Percentiles rank a stretch among this genome's conserved stretches.
Evolutionary conservation across 2,329 filamentous ascomycete genomes (phyloP).

Genomic region (Curvularia spicifera): DNA sequence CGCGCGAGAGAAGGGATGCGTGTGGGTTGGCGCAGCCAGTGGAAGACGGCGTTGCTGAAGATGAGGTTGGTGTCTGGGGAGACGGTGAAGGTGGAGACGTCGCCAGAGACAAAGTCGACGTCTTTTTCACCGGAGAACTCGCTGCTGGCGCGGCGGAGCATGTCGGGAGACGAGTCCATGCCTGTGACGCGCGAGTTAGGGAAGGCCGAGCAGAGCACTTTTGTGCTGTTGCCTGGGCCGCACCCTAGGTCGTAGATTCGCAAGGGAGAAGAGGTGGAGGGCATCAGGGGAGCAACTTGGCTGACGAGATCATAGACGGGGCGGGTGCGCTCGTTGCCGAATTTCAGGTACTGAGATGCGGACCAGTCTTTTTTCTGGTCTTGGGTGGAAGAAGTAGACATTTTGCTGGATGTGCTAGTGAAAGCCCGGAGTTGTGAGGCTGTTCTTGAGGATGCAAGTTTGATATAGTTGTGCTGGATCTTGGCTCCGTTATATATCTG

Average conservation of each 20-base stretch:
- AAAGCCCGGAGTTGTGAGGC: background rate
- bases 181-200: slow-evolving; percentile 57
- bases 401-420: background rate
- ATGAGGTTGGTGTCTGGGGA: slow-evolving; percentile 46
- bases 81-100: slow-evolving; percentile 54
- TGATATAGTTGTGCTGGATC: background rate
- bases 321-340: slow-evolving; percentile 60
- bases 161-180: slow-evolving; percentile 63
- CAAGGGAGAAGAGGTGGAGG: slow-evolving; percentile 29
- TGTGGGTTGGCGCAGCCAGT: slow-evolving; percentile 58
- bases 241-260: slow-evolving; percentile 65
- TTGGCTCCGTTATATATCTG: background rate
- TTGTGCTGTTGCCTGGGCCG: slow-evolving; percentile 66
- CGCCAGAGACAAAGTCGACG: slow-evolving; percentile 56
- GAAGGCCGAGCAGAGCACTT: slow-evolving; percentile 56
- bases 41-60: slow-evolving; percentile 65
- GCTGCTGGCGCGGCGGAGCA: slow-evolving; percentile 59
- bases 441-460: background rate
- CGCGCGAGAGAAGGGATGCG: slow-evolving; percentile 56
- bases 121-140: slow-evolving; percentile 31
- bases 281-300: slow-evolving; percentile 51
- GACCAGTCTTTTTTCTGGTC: slow-evolving; percentile 56
- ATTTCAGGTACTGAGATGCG: slow-evolving; percentile 64
- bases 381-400: background rate
- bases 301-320: slow-evolving; percentile 61